Conservation (phyloP, 2,329 filamentous ascomycete genomes). For the Aspergillus melleus region DNA sequence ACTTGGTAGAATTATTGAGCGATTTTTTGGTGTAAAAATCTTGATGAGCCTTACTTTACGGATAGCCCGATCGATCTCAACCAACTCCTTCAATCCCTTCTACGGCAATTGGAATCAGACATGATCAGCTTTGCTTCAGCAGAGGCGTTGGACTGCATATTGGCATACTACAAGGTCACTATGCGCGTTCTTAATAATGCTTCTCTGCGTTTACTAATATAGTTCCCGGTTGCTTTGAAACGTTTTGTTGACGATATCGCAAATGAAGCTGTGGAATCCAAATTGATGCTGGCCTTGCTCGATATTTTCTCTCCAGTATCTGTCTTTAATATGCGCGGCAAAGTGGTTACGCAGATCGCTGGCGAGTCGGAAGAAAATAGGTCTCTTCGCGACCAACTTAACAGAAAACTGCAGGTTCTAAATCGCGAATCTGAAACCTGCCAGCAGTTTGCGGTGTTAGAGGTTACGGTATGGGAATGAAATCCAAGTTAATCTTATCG, state of each 20-base stretch:
- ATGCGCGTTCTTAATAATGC: neutral
- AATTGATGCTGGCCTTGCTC: slow-evolving; percentile 30
- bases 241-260: slow-evolving; percentile 43
- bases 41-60: neutral
- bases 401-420: slow-evolving; percentile 31
- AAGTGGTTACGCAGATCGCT: slow-evolving; percentile 21
- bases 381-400: slow-evolving; percentile 20
- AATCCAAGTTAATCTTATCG: neutral
- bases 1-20: slow-evolving; percentile 7
- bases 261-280: slow-evolving; percentile 38
- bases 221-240: slow-evolving; percentile 41
- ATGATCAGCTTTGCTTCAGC: slow-evolving; percentile 41
- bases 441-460: slow-evolving; percentile 33
- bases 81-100: slow-evolving; percentile 17
- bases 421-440: slow-evolving; percentile 48
- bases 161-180: slow-evolving; percentile 48
- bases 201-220: neutral
- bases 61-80: slow-evolving; percentile 9
- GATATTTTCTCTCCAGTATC: slow-evolving; percentile 28
- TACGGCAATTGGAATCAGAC: slow-evolving; percentile 30
- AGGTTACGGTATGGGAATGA: neutral
- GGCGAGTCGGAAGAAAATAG: slow-evolving; percentile 22
- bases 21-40: slow-evolving; percentile 15
- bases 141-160: slow-evolving; percentile 42
- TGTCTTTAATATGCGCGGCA: slow-evolving; percentile 19